Evolutionary conservation across 2,329 filamentous ascomycete species (phyloP), one percentile per base, ranked within the genome.

Genomic region (Blumeria hordei): DNA sequence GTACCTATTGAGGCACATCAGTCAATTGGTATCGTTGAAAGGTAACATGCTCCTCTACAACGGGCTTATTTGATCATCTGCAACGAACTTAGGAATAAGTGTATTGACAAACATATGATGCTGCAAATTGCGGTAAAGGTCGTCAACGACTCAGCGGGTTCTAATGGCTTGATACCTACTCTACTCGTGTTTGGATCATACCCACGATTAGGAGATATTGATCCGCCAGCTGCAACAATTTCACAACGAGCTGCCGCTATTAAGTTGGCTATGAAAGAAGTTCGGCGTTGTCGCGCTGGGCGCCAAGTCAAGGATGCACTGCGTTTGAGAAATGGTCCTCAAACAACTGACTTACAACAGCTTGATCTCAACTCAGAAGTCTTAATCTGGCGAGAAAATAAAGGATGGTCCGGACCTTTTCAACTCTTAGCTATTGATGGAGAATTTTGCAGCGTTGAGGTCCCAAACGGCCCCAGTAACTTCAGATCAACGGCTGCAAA

Each of bases 311-410:
- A 36, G 12, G 35, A 53, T 16, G 50, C 50, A 14, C 21, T 53
- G 34, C 33, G 18, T 10, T 39, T 21, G 2, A 34, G 50, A 9
- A 53, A 53, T 39, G 50, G 50, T 10, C 50, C 50, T 8, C 50
- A 16, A 10, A 53, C 34, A 10, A 21, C 34, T 14, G 2, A 53
- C 33, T 16, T 53, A 8, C 12, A 41, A 18, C 34, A 5, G 12
- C 50, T 53, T 53, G 34, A n/a, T 39, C 50, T 53, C 7, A n/a
- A n/a, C n/a, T 53, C 50, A 3, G 50, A 53, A n/a, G 35, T 39
- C 12, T 21, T 53, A 18, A 16, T 53, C 6, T 53, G 16, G 9
- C 33, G 35, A 12, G 35, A 53, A 28, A n/a, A 37, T 6, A 8
- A 37, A 21, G 50, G 50, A 36, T 53, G 50, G 50, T 21, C 33